phyloP scores from a whole-genome alignment of 148 eudicot genomes.

The Cornus controversa region DNA sequence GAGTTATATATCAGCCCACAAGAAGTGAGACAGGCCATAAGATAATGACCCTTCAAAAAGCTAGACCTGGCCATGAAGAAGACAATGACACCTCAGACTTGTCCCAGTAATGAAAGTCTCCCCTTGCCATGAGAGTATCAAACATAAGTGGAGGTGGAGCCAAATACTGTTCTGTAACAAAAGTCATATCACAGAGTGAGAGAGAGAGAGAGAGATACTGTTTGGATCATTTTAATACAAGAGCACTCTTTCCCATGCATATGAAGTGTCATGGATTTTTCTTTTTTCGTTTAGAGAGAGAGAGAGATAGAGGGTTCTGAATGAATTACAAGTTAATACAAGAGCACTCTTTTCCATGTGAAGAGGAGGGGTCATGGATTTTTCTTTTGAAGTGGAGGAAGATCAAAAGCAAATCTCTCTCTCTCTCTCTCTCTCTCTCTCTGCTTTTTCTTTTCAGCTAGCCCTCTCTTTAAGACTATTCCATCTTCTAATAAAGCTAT shows the following conservation, averaged over 20 bases:
- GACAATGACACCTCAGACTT: constrained; percentile 23
- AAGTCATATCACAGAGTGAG: not conserved
- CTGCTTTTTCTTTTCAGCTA: constrained; percentile 64
- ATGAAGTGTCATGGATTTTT: constrained; percentile 20
- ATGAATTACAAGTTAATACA: constrained; percentile 30
- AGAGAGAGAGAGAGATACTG: not conserved
- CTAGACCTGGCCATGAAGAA: constrained; percentile 12
- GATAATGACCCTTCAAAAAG: constrained; percentile 32
- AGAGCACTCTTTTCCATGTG: constrained; percentile 76
- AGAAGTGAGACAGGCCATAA: constrained; percentile 6
- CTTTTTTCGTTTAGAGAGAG: not conserved
- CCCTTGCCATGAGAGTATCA: constrained; percentile 23
- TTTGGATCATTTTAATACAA: constrained; percentile 25
- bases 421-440: constrained; percentile 53
- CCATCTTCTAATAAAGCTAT: constrained; percentile 62
- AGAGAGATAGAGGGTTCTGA: not conserved
- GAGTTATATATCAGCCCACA: not conserved
- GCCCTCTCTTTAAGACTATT: constrained; percentile 75
- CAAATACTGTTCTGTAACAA: not conserved
- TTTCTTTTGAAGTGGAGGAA: constrained; percentile 56
- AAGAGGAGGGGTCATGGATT: constrained; percentile 12
- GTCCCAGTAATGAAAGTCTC: not conserved
- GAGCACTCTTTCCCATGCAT: constrained; percentile 46
- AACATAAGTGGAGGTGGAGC: constrained; percentile 22
- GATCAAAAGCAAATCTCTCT: constrained; percentile 56